phyloP scores from a whole-genome alignment of 78 protist genomes.

The Guillardia theta region DNA sequence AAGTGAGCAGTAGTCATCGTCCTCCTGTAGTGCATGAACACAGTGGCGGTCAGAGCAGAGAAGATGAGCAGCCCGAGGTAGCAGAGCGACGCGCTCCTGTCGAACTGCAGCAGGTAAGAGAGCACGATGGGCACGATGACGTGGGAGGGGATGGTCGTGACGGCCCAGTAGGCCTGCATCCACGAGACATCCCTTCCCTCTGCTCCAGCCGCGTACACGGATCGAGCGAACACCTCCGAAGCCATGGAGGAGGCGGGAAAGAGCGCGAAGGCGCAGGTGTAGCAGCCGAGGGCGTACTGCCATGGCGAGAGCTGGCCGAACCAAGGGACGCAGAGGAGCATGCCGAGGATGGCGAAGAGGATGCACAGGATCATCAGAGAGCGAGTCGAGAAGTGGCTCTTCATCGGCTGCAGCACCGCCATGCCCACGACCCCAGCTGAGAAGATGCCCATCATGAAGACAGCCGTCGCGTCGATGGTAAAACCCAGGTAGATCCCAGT shows the following conservation, averaged over 20 bases:
- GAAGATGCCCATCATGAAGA: conserved; percentile 14
- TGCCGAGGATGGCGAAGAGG: background rate
- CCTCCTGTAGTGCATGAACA: background rate
- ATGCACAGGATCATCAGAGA: background rate
- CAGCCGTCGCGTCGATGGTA: conserved; percentile 8
- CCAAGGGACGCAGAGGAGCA: background rate
- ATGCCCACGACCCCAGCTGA: background rate
- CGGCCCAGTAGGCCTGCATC: background rate
- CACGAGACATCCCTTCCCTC: no score
- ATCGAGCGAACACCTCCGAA: background rate
- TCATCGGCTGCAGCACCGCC: background rate
- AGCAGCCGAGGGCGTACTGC: conserved; percentile 1
- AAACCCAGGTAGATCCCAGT: background rate
- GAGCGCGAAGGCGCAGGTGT: background rate
- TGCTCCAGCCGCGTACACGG: no score
- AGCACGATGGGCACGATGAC: background rate
- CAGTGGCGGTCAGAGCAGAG: background rate
- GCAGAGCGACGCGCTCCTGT: background rate
- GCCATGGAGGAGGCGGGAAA: background rate
- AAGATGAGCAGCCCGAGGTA: background rate
- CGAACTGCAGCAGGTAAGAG: background rate
- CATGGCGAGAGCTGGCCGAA: background rate
- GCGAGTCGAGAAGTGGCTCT: background rate
- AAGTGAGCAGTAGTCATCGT: background rate
- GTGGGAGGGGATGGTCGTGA: background rate